Percentiles rank a stretch among this genome's conserved stretches.
Conservation (phyloP, 2,329 filamentous ascomycete genomes). For the Lachnellula cervina region DNA sequence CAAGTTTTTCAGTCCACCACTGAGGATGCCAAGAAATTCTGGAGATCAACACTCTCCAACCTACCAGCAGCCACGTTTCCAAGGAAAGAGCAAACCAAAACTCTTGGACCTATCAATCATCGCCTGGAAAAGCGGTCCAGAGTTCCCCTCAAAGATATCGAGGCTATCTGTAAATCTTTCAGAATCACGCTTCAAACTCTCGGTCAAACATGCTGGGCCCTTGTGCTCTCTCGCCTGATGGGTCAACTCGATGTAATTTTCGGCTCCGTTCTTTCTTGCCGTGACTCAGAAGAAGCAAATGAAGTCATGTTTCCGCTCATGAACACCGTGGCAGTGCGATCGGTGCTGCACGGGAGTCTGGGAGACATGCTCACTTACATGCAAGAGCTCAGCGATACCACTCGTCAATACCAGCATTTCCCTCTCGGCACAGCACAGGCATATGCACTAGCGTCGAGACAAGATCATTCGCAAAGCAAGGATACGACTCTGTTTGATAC, state of each 20-base stretch:
- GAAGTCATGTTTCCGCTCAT: slow-evolving; percentile 79
- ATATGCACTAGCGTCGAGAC: slow-evolving; percentile 36
- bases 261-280: slow-evolving; percentile 77
- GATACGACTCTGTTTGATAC: slow-evolving; percentile 54
- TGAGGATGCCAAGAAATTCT: slow-evolving; percentile 56
- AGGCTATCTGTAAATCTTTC: slow-evolving; percentile 57
- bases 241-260: slow-evolving; percentile 71
- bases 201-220: slow-evolving; percentile 71
- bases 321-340: slow-evolving; percentile 78
- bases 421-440: slow-evolving; percentile 67
- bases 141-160: slow-evolving; percentile 39
- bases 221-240: slow-evolving; percentile 60
- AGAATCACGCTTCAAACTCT: slow-evolving; percentile 72
- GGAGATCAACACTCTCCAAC: slow-evolving; percentile 62
- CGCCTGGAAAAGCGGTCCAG: slow-evolving; percentile 44
- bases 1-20: slow-evolving; percentile 35
- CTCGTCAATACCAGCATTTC: slow-evolving; percentile 70
- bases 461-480: slow-evolving; percentile 1
- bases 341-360: slow-evolving; percentile 64
- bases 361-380: slow-evolving; percentile 64
- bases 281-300: slow-evolving; percentile 67
- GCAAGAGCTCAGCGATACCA: slow-evolving; percentile 62
- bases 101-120: slow-evolving; percentile 24
- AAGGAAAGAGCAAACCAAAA: slow-evolving; percentile 17
- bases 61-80: slow-evolving; percentile 39